Conservation (phyloP, 805 yeast species). For the Ogataea siamensis region DNA sequence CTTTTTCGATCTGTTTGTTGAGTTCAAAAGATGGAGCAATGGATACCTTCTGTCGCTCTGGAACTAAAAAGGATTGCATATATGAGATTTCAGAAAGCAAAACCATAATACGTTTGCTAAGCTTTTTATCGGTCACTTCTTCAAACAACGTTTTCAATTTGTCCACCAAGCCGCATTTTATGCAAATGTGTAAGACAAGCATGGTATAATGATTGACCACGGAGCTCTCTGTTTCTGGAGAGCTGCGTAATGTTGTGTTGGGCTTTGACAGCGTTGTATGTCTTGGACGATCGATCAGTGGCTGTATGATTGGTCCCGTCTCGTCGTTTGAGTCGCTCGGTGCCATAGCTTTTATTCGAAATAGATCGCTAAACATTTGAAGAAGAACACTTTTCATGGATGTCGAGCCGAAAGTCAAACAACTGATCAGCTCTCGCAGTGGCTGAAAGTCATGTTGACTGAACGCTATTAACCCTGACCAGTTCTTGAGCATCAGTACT, state of each 20-base stretch:
- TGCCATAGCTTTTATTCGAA: constrained; percentile 58
- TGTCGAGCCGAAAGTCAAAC: constrained; percentile 59
- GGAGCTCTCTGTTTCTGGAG: constrained; percentile 40
- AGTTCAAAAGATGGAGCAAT: constrained; percentile 28
- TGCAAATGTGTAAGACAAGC: constrained; percentile 51
- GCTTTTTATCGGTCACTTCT: constrained; percentile 41
- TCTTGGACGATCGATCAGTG: constrained; percentile 3
- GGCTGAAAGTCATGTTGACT: constrained; percentile 55
- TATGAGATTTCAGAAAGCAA: constrained; percentile 62
- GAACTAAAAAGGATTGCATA: constrained; percentile 53
- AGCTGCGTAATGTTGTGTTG: constrained; percentile 19
- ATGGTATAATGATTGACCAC: constrained; percentile 66
- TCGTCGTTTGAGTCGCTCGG: constrained; percentile 38
- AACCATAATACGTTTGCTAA: constrained; percentile 56
- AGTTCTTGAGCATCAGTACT: constrained; percentile 59
- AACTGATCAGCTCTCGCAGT: constrained; percentile 55
- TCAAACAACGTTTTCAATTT: constrained; percentile 41
- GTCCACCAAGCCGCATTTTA: constrained; percentile 53
- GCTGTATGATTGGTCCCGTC: constrained; percentile 13
- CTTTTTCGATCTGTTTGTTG: constrained; percentile 30
- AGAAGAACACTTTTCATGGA: constrained; percentile 59
- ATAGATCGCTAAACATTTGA: constrained; percentile 67
- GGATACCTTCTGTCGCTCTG: constrained; percentile 39
- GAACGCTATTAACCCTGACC: constrained; percentile 73
- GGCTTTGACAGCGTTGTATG: constrained; percentile 4